Base-by-base conservation (phyloP, 129 eudicot genomes). In the Chrysanthemum seticuspe region DNA sequence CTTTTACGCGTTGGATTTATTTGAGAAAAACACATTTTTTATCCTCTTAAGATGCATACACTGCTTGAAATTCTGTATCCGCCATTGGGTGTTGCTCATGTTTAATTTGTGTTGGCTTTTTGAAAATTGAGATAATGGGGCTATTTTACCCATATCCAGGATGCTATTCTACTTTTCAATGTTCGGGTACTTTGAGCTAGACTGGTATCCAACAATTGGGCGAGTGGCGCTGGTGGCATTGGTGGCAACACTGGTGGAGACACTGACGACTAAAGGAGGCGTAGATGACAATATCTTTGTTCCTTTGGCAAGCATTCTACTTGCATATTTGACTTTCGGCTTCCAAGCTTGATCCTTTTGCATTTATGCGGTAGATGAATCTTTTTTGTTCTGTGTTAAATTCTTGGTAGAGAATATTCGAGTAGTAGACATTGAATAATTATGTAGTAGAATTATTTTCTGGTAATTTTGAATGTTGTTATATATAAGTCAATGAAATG, bases 251-350 rank as follows among this genome's bases (percentile, higher is more conserved):
- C 51, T 83, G 61, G 88, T 90, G 57, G 97, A 94, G 81, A 86
- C 99, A 0, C 92, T 94, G 53, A 96, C 99, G 25, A 73, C 81
- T 0, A 77, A 80, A 29, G 86, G 84, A 31, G 67, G 78, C 6
- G 72, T 94, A 27, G 99, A 94, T 66, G 99, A 94, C 81, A 94
- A 94, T 74, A 75, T 94, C 16, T 88, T 97, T 19, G 99, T 94
- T 54, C 99, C 99, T 81, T 61, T 90, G 59, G 91, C 76, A 34
- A 88, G 88, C 82, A 86, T 94, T 85, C 52, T 80, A 51, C 54
- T 83, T 10, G 91, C 99, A 36, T 82, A 71, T 70, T 73, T 86
- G 70, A 55, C 70, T 77, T 89, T 88, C 59, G 87, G 87, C 63
- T 59, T 55, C 68, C 64, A 71, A 55, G 45, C 59, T 25, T 71